Evolutionary conservation across 2,329 filamentous ascomycete species (phyloP), one percentile per base, ranked within the genome.

Genomic region (Colletotrichum sp.): DNA sequence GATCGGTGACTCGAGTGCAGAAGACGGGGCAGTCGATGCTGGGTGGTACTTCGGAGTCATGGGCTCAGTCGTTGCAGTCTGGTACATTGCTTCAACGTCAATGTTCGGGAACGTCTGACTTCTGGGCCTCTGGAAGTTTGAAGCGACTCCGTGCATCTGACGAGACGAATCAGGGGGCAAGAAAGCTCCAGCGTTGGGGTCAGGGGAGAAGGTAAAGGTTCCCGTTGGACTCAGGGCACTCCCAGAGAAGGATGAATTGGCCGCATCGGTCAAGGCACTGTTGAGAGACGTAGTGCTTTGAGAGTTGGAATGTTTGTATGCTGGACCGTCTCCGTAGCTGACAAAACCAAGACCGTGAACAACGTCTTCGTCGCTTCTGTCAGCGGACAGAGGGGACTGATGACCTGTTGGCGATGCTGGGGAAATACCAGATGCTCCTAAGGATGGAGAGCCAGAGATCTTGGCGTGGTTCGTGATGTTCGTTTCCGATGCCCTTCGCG

Each of bases 51-150:
- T 89, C 7, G 89, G 89, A 6, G 89, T 90, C 79, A 87, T 82
- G 2, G 88, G 86, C 39, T 90, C 88, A 7, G 83, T 81, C 6
- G 79, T 78, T 48, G 83, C 84, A 21, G 81, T 75, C 72, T 89
- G 88, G 78, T 88, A 89, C 78, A 89, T 84, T 74, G 88, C 91
- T 73, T 91, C 93, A 60, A 94, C 87, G 71, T 92, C 92, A 57
- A 95, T 86, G 60, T 93, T 92, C 2, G 96, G 95, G 78, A 98
- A 96, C 0, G 95, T 98, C 83, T 98, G 95, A 83, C 95, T 97
- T 81, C 95, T 90, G n/a, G 95, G 95, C 72, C 95, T 90, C 80
- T 94, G 93, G 78, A 93, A 92, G 80, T 91, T 92, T 69, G 87
- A 86, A 72, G 81, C 82, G 26, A 73, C 79, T 36, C 82, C 86